Evolutionary conservation across 345 rosid genomes (phyloP).

Genomic region (Angophora floribunda): DNA sequence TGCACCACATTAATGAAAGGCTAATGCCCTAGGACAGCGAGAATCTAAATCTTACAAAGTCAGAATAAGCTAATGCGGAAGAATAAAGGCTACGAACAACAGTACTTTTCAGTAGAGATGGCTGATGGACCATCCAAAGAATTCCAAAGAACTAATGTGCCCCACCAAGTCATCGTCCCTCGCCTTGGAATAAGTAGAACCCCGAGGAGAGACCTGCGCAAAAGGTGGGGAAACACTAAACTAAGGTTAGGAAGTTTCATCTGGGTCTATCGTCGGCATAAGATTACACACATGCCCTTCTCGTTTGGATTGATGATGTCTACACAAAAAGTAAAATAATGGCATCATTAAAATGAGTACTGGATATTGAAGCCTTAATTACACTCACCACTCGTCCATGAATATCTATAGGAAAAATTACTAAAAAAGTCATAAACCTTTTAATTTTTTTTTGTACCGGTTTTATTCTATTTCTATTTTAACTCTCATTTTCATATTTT

Average conservation of each 20-base stretch:
- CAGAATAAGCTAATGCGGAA: not conserved
- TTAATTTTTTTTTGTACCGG: too few species aligned
- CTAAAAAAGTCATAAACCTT: rapidly evolving
- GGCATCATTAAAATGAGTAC: not conserved
- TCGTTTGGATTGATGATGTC: not conserved
- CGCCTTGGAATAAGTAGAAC: not conserved
- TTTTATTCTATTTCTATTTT: too few species aligned
- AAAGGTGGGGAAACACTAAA: not conserved
- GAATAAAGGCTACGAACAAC: not conserved
- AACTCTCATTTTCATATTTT: too few species aligned
- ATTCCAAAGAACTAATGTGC: not conserved
- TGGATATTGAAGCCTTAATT: rapidly evolving
- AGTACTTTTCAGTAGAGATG: not conserved
- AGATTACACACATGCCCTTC: not conserved
- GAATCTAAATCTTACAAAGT: not conserved
- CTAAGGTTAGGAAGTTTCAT: not conserved
- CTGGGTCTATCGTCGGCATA: not conserved
- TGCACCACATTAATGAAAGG: not conserved
- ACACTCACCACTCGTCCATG: rapidly evolving
- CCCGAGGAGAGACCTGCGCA: not conserved
- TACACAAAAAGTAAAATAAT: not conserved
- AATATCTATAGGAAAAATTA: not conserved
- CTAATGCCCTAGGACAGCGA: not conserved
- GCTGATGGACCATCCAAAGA: not conserved
- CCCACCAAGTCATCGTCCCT: not conserved